These are phyloP conservation scores for Starmerella gropengiesseri DNA, from an alignment of 805 yeast genomes.

Conservation along the genomic window DNA sequence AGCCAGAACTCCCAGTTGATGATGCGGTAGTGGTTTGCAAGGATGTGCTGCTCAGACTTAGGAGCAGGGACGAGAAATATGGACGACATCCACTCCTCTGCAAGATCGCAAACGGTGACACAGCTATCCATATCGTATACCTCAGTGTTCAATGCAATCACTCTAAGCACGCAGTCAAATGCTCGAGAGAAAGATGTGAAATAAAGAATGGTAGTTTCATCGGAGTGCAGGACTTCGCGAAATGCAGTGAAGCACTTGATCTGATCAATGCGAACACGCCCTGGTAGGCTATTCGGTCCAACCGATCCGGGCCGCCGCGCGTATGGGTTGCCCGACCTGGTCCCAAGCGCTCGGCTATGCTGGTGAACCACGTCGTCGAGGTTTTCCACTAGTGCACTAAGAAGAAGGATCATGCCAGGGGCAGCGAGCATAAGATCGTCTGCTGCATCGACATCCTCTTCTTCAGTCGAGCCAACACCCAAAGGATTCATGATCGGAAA, in stretches of 20 bases:
- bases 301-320: constrained; percentile 4
- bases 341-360: constrained; percentile 2
- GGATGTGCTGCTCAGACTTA: background rate
- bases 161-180: constrained; percentile 32
- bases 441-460: constrained; percentile 5
- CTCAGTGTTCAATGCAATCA: constrained; percentile 28
- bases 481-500: constrained; percentile 20
- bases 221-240: constrained; percentile 33
- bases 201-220: constrained; percentile 27
- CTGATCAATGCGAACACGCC: constrained; percentile 26
- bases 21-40: constrained; percentile 19
- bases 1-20: constrained; percentile 76
- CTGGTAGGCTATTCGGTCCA: background rate
- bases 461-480: constrained; percentile 19
- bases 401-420: constrained; percentile 28
- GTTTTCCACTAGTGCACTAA: constrained; percentile 23
- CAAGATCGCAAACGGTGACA: constrained; percentile 32
- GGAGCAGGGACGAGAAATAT: constrained; percentile 17
- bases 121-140: constrained; percentile 32
- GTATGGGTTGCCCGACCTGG: constrained; percentile 15
- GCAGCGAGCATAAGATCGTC: constrained; percentile 17
- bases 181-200: constrained; percentile 28
- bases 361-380: constrained; percentile 21
- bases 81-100: constrained; percentile 32
- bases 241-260: constrained; percentile 29